Evolutionary conservation across 2,329 filamentous ascomycete species (phyloP).

Genomic region (Talaromyces funiculosus): DNA sequence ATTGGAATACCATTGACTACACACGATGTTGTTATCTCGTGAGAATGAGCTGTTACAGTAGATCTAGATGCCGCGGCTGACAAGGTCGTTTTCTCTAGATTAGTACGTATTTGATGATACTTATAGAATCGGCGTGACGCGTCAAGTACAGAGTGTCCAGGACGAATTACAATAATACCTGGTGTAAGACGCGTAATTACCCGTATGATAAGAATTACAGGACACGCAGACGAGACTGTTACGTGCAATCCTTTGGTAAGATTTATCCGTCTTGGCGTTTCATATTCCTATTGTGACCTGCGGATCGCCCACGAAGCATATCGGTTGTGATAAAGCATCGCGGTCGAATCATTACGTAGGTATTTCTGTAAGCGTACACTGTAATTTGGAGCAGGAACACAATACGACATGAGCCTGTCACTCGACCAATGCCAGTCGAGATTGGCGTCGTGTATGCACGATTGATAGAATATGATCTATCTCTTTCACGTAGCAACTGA

Average conservation of each 20-base stretch:
- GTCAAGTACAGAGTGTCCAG: too few species aligned
- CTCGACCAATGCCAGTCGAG: not conserved
- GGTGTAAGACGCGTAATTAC: not conserved
- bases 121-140: not conserved
- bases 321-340: not conserved
- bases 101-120: not conserved
- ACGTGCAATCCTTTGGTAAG: not conserved
- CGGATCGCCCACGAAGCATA: not conserved
- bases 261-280: slow-evolving; percentile 5
- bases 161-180: not conserved
- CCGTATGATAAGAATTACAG: not conserved
- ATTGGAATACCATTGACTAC: too few species aligned
- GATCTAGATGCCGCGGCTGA: not conserved
- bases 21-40: too few species aligned
- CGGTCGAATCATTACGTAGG: not conserved
- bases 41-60: not conserved
- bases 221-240: not conserved
- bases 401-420: too few species aligned
- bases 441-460: not conserved
- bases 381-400: not conserved
- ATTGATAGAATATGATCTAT: not conserved
- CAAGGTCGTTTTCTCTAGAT: not conserved
- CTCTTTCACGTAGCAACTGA: not conserved
- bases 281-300: not conserved
- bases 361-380: not conserved